These are phyloP conservation scores for Mortierella sp. DNA, from an alignment of 371 early-diverging fungal species.

Conservation along the genomic window DNA sequence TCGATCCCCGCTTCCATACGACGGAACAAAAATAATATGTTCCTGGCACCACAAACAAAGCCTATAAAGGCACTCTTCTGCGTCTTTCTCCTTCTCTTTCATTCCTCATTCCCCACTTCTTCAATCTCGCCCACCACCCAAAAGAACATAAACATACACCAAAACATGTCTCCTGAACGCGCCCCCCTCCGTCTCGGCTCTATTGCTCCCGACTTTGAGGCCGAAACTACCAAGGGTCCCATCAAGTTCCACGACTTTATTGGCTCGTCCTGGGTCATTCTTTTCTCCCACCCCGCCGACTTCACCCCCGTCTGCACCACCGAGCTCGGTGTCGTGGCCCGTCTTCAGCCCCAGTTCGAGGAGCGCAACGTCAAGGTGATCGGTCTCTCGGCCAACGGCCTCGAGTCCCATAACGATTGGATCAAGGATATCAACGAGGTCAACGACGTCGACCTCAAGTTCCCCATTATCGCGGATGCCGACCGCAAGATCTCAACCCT, in stretches of 20 bases:
- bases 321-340: conserved; percentile 93
- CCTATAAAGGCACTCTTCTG: not conserved
- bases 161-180: conserved; percentile 26
- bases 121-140: not conserved
- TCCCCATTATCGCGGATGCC: conserved; percentile 95
- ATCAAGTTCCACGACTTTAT: conserved; percentile 93
- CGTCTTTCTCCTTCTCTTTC: not conserved
- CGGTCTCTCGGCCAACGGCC: conserved; percentile 90
- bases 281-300: conserved; percentile 97
- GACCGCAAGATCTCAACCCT: conserved; percentile 85
- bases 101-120: conserved; percentile 1
- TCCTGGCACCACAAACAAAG: too few relatives aligned
- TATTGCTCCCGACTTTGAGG: conserved; percentile 76
- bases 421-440: conserved; percentile 92
- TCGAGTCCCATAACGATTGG: conserved; percentile 88
- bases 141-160: too few relatives aligned
- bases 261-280: conserved; percentile 88
- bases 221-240: conserved; percentile 86
- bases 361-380: conserved; percentile 90
- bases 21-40: too few relatives aligned
- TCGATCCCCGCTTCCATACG: too few relatives aligned
- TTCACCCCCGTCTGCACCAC: conserved; percentile 97
- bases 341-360: conserved; percentile 79
- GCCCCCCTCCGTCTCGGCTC: conserved; percentile 58
- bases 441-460: conserved; percentile 77